Conservation (phyloP, 768 basidiomycete species). For the Pisolithus marmoratus region DNA sequence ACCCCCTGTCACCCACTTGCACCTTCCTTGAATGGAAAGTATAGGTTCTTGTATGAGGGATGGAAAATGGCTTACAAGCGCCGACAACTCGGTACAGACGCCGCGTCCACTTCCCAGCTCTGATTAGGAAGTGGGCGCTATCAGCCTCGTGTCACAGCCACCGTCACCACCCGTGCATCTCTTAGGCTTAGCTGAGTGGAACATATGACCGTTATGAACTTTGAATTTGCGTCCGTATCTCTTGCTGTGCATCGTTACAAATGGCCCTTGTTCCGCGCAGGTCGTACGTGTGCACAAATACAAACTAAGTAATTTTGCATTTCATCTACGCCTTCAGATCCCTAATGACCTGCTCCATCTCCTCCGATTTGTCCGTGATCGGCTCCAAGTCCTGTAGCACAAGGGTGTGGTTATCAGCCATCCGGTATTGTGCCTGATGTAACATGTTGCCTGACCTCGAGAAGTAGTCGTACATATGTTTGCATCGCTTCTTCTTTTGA, state of each 20-base stretch:
- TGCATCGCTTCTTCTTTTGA: conserved; percentile 65
- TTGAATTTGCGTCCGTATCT: too few relatives aligned
- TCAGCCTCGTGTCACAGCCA: background rate
- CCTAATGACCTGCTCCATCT: conserved; percentile 48
- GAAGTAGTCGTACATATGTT: conserved; percentile 72
- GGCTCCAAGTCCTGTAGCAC: conserved; percentile 49
- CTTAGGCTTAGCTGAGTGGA: background rate
- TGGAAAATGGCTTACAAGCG: conserved; percentile 5
- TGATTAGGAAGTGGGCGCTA: conserved; percentile 12
- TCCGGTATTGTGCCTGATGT: too few relatives aligned
- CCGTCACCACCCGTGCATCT: background rate
- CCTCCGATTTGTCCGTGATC: conserved; percentile 36
- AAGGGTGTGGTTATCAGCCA: background rate
- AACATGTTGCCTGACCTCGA: conserved; percentile 44
- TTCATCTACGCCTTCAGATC: conserved; percentile 48
- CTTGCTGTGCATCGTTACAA: too few relatives aligned
- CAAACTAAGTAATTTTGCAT: too few relatives aligned
- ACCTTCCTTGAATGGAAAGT: background rate
- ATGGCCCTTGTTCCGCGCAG: too few relatives aligned
- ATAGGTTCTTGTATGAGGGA: background rate
- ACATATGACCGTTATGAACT: background rate
- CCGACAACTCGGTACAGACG: conserved; percentile 20
- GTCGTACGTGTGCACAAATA: too few relatives aligned
- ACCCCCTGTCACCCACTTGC: conserved; percentile 17
- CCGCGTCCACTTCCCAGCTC: conserved; percentile 4